Base-by-base conservation (phyloP, 2,329 filamentous ascomycete genomes). In the Colletotrichum coccodes region DNA sequence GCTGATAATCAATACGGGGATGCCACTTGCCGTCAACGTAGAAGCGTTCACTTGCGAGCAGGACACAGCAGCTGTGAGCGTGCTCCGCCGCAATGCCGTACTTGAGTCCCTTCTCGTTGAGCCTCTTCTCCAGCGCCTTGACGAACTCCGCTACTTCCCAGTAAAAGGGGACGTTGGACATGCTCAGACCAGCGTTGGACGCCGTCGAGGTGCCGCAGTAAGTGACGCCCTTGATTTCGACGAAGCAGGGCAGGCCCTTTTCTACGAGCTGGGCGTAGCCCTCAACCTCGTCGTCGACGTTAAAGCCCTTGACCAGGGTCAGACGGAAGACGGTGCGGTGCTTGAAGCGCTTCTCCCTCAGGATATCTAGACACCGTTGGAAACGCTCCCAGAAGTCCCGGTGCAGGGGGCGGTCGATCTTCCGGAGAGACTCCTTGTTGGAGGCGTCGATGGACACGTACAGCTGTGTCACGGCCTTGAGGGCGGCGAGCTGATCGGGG, bases 301-400 rank as follows among this genome's bases (percentile, higher is more conserved):
- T 98, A 87, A 99, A 98, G 3, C 95, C 95, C 83, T 98, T 98
- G 77, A 98, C 96, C 2, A 99, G 90, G 0, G 95, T 98, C 4
- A 98, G 87, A 2, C 96, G 91, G 85, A 97, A 98, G 4, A 98
- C 96, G 6, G 96, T 98, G 62, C 95, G 91, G 78, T 98, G 95
- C 62, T 91, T 87, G 83, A 93, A 92, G 46, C 95, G 89, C 80
- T 93, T 92, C 78, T 93, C 92, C 18, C 93, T 89, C 26, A 98
- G 83, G 71, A 99, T 97, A 68, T 97, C 94, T 38, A 98, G 87
- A 76, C 96, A 98, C 36, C 92, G 87, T 77, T 93, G 90, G 87
- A 98, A 98, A 6, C 96, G 91, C 81, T 98, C 95, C 96, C 95
- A 98, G 81, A 97, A 99, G 81, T 98, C 95, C 58, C 96, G 90